Conservation (phyloP, 108 stramenopile genomes). For the Cyclotella distinguenda region DNA sequence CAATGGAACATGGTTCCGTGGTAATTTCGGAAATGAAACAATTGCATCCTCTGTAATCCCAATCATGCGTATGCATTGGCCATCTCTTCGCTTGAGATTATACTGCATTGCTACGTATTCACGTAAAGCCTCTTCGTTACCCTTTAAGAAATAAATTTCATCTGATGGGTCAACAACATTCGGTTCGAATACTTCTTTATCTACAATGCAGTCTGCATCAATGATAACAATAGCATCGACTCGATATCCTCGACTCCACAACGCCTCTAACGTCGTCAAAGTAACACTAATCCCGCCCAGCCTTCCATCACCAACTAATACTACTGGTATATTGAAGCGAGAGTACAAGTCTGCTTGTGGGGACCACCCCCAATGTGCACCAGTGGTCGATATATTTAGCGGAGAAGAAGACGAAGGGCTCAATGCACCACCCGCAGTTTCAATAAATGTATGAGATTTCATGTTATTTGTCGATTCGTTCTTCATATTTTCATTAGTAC, state of each 20-base stretch:
- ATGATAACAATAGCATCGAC: conserved; percentile 79
- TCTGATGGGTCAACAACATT: conserved; percentile 12
- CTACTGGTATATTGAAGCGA: conserved; percentile 64
- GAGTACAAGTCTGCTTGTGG: conserved; percentile 92
- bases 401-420: conserved; percentile 85
- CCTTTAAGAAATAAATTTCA: conserved; percentile 47
- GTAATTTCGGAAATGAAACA: conserved; percentile 68
- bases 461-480: background rate
- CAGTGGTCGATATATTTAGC: conserved; percentile 45
- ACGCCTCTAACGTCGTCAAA: conserved; percentile 82
- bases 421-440: conserved; percentile 87
- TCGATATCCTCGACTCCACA: conserved; percentile 80
- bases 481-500: background rate
- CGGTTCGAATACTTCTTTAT: conserved; percentile 12
- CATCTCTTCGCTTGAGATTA: conserved; percentile 22
- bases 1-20: conserved; percentile 68
- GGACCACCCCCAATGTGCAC: conserved; percentile 79
- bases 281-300: conserved; percentile 95
- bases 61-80: conserved; percentile 7
- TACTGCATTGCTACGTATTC: conserved; percentile 53
- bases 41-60: conserved; percentile 51
- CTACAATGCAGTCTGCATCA: conserved; percentile 24
- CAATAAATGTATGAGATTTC: conserved; percentile 50
- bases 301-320: conserved; percentile 91
- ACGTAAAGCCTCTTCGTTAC: conserved; percentile 48